Conservation (phyloP, 1,284 basidiomycete genomes). For the Xerocomus minutiporus region DNA sequence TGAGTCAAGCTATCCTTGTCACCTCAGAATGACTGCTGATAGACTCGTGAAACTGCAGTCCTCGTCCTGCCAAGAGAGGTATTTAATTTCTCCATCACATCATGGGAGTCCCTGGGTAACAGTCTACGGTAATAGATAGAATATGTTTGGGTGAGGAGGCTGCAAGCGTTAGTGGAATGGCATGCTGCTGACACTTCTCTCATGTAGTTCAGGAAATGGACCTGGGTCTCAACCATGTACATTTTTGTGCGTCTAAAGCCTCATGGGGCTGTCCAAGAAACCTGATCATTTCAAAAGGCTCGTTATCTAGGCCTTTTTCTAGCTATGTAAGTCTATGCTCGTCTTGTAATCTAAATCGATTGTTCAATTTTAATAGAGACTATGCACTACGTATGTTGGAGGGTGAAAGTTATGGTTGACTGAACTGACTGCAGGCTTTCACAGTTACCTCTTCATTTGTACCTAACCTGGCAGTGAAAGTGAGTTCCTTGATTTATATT, state of each 20-base stretch:
- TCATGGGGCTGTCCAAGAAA: background rate
- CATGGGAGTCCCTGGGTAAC: background rate
- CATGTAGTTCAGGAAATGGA: background rate
- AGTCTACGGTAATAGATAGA: background rate
- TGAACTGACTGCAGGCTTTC: background rate
- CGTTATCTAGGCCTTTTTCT: background rate
- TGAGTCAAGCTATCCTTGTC: background rate
- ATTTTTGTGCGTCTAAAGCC: background rate
- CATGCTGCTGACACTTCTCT: background rate
- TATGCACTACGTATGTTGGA: constrained; percentile 6
- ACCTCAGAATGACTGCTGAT: background rate
- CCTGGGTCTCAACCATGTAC: background rate
- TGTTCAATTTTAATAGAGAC: background rate
- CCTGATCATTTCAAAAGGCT: background rate
- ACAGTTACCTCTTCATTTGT: constrained; percentile 4
- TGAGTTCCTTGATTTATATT: background rate
- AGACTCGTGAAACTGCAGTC: background rate
- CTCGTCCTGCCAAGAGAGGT: background rate
- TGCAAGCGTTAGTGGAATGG: background rate
- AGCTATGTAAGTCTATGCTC: constrained; percentile 1
- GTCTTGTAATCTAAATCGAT: background rate
- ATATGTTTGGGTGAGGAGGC: background rate
- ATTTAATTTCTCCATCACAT: background rate
- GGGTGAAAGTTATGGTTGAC: background rate
- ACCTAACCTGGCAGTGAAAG: background rate